Conservation (phyloP, 495 filamentous ascomycete genomes). For the Aspergillus affinis region DNA sequence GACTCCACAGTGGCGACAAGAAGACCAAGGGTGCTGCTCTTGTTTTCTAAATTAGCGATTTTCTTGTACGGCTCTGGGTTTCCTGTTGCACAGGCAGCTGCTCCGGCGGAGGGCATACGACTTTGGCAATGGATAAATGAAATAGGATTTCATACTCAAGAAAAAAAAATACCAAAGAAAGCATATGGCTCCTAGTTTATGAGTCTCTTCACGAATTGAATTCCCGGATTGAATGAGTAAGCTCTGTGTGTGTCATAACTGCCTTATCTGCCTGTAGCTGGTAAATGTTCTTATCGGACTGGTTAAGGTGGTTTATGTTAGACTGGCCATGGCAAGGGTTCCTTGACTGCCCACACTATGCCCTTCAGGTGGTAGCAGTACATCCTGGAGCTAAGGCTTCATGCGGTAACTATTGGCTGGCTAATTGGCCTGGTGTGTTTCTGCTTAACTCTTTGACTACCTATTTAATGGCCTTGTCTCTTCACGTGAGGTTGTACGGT, state of each 20-base stretch:
- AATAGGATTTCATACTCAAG: slow-evolving; percentile 49
- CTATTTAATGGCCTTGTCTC: too few relatives aligned
- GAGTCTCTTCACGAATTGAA: slow-evolving; percentile 33
- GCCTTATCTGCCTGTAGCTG: not conserved
- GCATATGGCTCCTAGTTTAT: slow-evolving; percentile 44
- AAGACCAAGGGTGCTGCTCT: slow-evolving; percentile 99
- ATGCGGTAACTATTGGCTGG: too few relatives aligned
- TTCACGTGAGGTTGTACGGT: too few relatives aligned
- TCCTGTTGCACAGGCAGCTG: slow-evolving; percentile 43
- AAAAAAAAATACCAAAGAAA: slow-evolving; percentile 46
- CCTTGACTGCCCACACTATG: not conserved
- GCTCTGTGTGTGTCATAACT: not conserved
- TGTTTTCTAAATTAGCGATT: slow-evolving; percentile 78
- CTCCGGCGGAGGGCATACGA: slow-evolving; percentile 46
- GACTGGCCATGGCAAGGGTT: too few relatives aligned
- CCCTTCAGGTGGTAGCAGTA: not conserved
- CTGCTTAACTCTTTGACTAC: too few relatives aligned
- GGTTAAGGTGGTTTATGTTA: too few relatives aligned
- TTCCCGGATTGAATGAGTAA: slow-evolving; percentile 4
- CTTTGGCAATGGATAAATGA: slow-evolving; percentile 51
- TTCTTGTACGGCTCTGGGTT: slow-evolving; percentile 53
- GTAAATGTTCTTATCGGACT: too few relatives aligned
- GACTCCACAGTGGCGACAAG: slow-evolving; percentile 89
- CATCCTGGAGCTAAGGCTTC: too few relatives aligned
- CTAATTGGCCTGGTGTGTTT: too few relatives aligned